A percentile compares a stretch with the other conserved stretches of the same genome.
Evolutionary conservation across 1,284 basidiomycete species (phyloP).

Genomic region (Cutaneotrichosporon sp.): DNA sequence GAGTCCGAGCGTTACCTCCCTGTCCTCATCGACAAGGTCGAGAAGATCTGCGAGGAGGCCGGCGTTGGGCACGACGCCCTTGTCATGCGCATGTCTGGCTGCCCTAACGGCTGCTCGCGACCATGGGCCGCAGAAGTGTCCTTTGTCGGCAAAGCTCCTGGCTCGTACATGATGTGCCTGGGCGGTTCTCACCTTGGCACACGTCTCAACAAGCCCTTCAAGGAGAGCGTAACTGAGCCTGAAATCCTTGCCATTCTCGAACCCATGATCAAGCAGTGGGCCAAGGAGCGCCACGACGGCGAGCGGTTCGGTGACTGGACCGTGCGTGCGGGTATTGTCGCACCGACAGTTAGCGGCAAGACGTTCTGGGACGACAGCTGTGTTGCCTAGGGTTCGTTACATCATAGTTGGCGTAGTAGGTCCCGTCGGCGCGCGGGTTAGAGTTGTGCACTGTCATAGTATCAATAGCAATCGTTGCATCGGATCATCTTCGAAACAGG

Average conservation of each 20-base stretch:
- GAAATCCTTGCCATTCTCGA: slow-evolving; percentile 85
- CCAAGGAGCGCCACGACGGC: slow-evolving; percentile 78
- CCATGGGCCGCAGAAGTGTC: slow-evolving; percentile 97
- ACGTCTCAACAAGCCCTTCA: slow-evolving; percentile 71
- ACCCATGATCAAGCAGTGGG: slow-evolving; percentile 92
- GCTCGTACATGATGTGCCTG: slow-evolving; percentile 89
- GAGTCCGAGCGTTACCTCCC: slow-evolving; percentile 96
- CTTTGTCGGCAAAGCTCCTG: slow-evolving; percentile 94
- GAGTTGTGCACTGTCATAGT: slow-evolving; percentile 6
- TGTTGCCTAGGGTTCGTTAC: background rate
- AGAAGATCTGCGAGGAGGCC: slow-evolving; percentile 87
- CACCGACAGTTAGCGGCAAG: slow-evolving; percentile 68
- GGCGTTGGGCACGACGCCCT: slow-evolving; percentile 90
- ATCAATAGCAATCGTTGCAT: slow-evolving; percentile 1
- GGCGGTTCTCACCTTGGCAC: slow-evolving; percentile 93
- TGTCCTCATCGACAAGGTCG: slow-evolving; percentile 87
- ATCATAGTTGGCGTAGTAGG: background rate
- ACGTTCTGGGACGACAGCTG: slow-evolving; percentile 66
- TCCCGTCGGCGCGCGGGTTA: background rate
- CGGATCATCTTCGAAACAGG: too few relatives aligned
- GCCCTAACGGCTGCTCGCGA: slow-evolving; percentile 84
- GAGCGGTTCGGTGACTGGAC: slow-evolving; percentile 96
- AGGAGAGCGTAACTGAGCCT: slow-evolving; percentile 85
- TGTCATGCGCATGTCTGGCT: slow-evolving; percentile 97
- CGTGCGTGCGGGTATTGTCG: slow-evolving; percentile 78